A percentile compares a stretch with the other conserved stretches of the same genome.
Evolutionary conservation across 2,329 filamentous ascomycete species (phyloP).

Genomic region (Aspergillus pseudoterreus): DNA sequence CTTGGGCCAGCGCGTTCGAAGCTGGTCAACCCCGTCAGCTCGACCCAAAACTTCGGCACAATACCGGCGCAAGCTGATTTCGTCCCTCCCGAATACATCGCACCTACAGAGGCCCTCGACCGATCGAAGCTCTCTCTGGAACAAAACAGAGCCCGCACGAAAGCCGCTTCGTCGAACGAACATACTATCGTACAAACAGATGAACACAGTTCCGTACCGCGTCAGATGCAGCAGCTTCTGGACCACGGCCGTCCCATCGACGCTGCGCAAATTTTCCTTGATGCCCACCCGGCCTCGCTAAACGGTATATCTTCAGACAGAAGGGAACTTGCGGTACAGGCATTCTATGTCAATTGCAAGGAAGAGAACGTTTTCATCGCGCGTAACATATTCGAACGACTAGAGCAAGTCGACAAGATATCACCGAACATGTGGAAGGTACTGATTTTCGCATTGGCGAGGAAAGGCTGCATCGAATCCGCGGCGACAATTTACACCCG

Average conservation of each 20-base stretch:
- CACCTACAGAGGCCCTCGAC: constrained; percentile 1
- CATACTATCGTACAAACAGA: not conserved
- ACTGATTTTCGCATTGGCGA: constrained; percentile 34
- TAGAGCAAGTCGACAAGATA: constrained; percentile 30
- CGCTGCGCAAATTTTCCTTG: constrained; percentile 35
- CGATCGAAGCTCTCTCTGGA: not conserved
- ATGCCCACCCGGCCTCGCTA: constrained; percentile 17
- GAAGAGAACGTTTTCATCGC: constrained; percentile 37
- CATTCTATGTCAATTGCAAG: constrained; percentile 36
- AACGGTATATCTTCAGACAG: constrained; percentile 22
- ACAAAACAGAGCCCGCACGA: not conserved
- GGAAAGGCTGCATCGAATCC: constrained; percentile 34
- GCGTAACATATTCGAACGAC: constrained; percentile 32
- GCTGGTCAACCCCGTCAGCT: not conserved
- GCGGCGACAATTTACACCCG: constrained; percentile 31
- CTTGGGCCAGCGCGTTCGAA: constrained; percentile 1
- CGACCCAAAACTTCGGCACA: not conserved
- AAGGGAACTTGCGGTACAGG: constrained; percentile 26
- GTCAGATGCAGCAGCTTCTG: constrained; percentile 24
- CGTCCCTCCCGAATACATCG: constrained; percentile 3
- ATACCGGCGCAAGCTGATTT: not conserved
- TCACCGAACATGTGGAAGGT: constrained; percentile 34
- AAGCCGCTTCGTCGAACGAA: not conserved
- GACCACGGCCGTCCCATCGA: constrained; percentile 28
- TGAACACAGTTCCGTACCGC: constrained; percentile 12